Evolutionary conservation across 345 rosid species (phyloP).

Genomic region (Eucalyptus urophylla): DNA sequence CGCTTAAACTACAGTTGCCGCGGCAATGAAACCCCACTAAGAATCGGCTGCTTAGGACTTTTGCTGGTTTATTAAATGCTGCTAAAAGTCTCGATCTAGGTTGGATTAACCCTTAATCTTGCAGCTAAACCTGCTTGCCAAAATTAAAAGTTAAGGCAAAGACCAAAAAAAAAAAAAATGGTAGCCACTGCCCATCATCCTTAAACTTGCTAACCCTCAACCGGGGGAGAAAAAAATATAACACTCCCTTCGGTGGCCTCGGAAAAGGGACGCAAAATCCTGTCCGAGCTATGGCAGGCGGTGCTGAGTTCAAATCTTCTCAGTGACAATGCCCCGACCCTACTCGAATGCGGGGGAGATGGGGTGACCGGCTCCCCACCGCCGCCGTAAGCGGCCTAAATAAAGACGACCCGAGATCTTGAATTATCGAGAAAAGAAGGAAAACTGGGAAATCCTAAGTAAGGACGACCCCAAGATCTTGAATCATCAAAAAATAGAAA

Average conservation of each 20-base stretch:
- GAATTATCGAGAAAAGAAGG: background rate
- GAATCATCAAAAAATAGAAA: no score
- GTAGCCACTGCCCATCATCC: background rate
- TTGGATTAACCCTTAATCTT: background rate
- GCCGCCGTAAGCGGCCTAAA: background rate
- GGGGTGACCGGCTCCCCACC: background rate
- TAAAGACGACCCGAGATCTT: background rate
- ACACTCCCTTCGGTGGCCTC: no score
- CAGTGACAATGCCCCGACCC: background rate
- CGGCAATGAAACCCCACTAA: background rate
- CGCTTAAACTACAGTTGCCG: background rate
- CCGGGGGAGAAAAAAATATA: background rate
- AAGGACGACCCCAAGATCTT: background rate
- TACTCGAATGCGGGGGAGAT: background rate
- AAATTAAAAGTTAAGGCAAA: background rate
- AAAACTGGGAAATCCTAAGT: background rate
- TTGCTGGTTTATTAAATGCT: background rate
- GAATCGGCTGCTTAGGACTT: background rate
- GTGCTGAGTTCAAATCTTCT: background rate
- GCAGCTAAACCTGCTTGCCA: background rate
- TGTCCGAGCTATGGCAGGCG: background rate
- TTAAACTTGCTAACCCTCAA: background rate
- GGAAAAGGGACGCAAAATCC: no score
- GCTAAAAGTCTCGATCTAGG: background rate
- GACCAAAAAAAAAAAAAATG: background rate